Conservation (phyloP, 2,329 filamentous ascomycete species). For the Ophiostoma tasmaniense region DNA sequence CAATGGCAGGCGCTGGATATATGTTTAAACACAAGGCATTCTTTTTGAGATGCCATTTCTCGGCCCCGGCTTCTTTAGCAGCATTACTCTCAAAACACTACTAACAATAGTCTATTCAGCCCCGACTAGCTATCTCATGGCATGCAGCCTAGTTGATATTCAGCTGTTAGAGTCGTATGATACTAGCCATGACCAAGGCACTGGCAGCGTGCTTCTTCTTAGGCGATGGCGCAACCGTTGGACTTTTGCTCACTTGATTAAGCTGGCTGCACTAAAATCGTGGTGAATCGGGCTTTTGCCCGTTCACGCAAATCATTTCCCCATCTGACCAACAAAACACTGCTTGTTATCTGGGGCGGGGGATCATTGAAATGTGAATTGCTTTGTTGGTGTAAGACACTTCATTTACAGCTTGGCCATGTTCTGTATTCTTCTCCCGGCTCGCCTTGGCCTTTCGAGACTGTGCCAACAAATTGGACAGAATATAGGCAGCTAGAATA, state of each 20-base stretch:
- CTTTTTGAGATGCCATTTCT: background rate
- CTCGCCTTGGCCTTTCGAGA: background rate
- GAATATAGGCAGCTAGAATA: background rate
- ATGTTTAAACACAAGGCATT: background rate
- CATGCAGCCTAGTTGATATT: background rate
- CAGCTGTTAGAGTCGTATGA: background rate
- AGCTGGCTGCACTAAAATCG: background rate
- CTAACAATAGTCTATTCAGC: background rate
- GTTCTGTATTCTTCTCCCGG: background rate
- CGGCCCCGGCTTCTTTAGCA: too few species aligned
- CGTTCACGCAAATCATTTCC: background rate
- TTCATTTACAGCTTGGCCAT: background rate
- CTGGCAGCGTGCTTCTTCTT: background rate
- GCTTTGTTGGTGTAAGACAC: background rate
- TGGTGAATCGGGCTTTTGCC: constrained; percentile 1
- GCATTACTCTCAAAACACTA: too few species aligned
- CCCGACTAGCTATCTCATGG: background rate
- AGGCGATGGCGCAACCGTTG: background rate
- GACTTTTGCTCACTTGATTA: background rate
- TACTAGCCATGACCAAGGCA: background rate
- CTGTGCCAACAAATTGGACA: too few species aligned
- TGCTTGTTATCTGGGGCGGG: background rate
- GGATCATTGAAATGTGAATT: background rate
- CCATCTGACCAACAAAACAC: background rate
- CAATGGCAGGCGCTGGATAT: background rate